Evolutionary conservation across 1,284 basidiomycete species (phyloP), one percentile per base, ranked within the genome.

Genomic region (Porodaedalea pini): DNA sequence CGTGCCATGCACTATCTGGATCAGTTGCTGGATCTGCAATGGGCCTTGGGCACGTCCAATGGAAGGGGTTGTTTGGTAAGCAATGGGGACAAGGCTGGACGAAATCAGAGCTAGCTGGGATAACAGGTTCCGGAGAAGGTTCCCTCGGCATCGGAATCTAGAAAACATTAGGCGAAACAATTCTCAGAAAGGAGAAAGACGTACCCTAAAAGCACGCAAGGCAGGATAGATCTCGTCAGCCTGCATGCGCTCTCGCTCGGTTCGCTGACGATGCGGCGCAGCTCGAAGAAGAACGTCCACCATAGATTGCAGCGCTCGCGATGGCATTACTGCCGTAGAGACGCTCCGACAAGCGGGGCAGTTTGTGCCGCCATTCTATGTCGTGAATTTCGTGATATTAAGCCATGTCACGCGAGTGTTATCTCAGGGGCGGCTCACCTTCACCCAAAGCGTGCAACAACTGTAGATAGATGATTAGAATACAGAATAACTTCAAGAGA

Each of bases 41-140:
- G 39, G 89, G 88, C 53, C 82, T 77, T 29, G 87, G 83, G 66
- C 88, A 91, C 61, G 75, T 74, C 85, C 86, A 91, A 6, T 84
- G 85, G 62, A 75, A 87, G 2, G 76, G 75, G 64, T 91, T 90
- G 48, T 80, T 80, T 1, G 79, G 73, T 15, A 69, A 29, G 64
- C 88, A 91, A 62, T 90, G 85, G 0, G 88, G 86, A 66, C 88
- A 91, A 7, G 88, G 88, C 10, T 82, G 82, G 2, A 81, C 78
- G 68, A 77, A 86, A 54, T 88, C 84, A 25, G 74, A 71, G 52
- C 78, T 79, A 32, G 78, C 73, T 62, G 84, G 81, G 40, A 89
- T 70, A 63, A 80, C 81, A 19, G 87, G 86, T 66, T 88, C 86
- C 7, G 88, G 88, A 4, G 88, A 89, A 1, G 79, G 74, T 68